Evolutionary conservation across 2,329 filamentous ascomycete genomes (phyloP).

Genomic region (Trichoderma atrobrunneum): DNA sequence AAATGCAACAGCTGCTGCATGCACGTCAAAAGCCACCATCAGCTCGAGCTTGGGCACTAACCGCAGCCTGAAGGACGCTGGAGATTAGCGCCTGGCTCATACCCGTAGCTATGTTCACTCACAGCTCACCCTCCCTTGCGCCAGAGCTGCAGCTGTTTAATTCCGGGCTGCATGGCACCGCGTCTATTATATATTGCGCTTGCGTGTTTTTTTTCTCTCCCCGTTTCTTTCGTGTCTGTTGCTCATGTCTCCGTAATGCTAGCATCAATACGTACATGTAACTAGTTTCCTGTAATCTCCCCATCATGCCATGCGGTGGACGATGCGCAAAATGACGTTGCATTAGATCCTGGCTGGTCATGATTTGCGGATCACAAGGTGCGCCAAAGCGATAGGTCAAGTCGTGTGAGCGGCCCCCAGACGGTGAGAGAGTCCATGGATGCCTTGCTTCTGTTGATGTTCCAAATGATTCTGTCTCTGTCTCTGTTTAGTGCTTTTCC

Average conservation of each 20-base stretch:
- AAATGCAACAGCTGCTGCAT: background rate
- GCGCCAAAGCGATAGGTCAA: slow-evolving; percentile 4
- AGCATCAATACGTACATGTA: background rate
- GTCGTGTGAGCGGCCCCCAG: slow-evolving; percentile 7
- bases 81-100: background rate
- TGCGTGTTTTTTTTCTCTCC: background rate
- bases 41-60: background rate
- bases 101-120: background rate
- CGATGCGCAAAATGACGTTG: slow-evolving; percentile 18
- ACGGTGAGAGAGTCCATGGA: slow-evolving; percentile 5
- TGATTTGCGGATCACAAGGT: slow-evolving; percentile 13
- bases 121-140: background rate
- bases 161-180: background rate
- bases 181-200: background rate
- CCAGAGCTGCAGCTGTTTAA: background rate
- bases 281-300: background rate
- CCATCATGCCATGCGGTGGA: slow-evolving; percentile 6
- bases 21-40: slow-evolving; percentile 2
- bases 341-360: background rate
- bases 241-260: background rate
- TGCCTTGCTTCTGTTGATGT: background rate
- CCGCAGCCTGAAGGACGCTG: background rate
- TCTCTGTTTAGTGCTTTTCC: background rate
- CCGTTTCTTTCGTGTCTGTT: background rate
- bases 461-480: background rate